These are phyloP conservation scores for Neospora caninum DNA, from an alignment of 169 alveolate species.

Conservation along the genomic window DNA sequence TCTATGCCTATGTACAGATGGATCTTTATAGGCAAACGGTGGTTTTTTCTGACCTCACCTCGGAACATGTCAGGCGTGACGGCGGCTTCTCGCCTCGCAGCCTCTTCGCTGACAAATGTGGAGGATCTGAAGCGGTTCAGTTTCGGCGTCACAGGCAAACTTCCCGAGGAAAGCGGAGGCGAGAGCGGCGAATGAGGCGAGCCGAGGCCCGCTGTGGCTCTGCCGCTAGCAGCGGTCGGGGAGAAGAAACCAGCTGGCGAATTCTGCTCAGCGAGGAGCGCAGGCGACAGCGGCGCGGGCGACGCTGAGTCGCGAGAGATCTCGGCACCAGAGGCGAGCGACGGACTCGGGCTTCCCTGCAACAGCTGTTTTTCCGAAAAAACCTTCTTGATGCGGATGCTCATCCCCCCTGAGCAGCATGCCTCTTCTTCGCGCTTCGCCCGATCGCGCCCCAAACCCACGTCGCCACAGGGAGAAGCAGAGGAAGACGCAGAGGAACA, in stretches of 20 bases:
- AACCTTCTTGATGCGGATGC: too few relatives aligned
- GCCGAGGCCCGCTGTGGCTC: neutral
- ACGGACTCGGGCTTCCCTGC: too few relatives aligned
- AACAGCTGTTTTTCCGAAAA: too few relatives aligned
- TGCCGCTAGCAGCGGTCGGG: neutral
- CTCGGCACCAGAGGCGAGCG: too few relatives aligned
- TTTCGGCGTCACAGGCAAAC: neutral
- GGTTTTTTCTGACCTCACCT: neutral
- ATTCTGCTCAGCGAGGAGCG: too few relatives aligned
- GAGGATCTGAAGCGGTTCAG: neutral
- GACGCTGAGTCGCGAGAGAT: too few relatives aligned
- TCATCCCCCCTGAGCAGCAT: too few relatives aligned
- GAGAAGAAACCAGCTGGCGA: neutral
- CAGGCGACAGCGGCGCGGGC: too few relatives aligned
- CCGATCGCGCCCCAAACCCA: neutral
- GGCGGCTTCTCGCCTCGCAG: neutral
- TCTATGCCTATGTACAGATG: too few relatives aligned
- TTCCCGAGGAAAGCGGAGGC: neutral
- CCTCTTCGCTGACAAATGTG: constrained; percentile 2
- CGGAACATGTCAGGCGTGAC: neutral
- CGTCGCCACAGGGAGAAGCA: neutral
- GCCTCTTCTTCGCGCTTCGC: too few relatives aligned
- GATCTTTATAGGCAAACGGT: too few relatives aligned
- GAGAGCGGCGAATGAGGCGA: neutral
- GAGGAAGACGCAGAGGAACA: neutral